Evolutionary conservation across 1,284 basidiomycete genomes (phyloP), one percentile per base, ranked within the genome.

Genomic region (Omphalotus olearius): DNA sequence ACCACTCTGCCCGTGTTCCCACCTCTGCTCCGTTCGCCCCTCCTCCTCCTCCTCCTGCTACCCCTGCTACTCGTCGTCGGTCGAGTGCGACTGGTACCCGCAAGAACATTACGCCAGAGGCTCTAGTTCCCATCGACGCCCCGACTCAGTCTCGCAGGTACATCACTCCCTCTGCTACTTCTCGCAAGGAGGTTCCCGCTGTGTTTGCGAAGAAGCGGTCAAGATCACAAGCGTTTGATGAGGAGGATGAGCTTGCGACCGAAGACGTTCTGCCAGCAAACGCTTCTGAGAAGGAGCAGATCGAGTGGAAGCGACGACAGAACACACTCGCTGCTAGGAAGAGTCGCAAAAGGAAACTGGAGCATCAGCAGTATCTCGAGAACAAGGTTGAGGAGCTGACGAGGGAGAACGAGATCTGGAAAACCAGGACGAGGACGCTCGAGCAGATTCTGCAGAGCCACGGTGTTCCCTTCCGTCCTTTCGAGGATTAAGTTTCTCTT

Each of bases 251-350:
- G 53, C 7, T 52, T 38, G 48, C 45, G 25, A 58, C 59, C 17
- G 48, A 50, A 23, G 56, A 47, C n/a, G 36, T 46, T 40, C 58
- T 70, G 14, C 66, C 67, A 7, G 68, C 70, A 41, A 68, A 69
- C 52, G 68, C 68, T 36, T 71, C 70, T 1, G 83, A 81, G 64
- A 66, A 77, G 59, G 77, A 84, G 56, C 79, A 82, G 51, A 90
- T 92, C 59, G 86, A 85, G 66, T 74, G 74, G 26, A 92, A 91
- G 76, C 79, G 89, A 43, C 75, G 85, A 3, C 84, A 88, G 65
- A 92, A 92, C 65, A 91, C 89, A 1, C 65, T 92, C 6, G 90
- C 89, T 0, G 90, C 89, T 28, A 75, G 89, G 4, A 77, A 85
- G 49, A 83, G 79, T 59, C 74, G 89, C 7, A 83, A 83, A 76